Evolutionary conservation across 805 yeast species (phyloP), one percentile per base, ranked within the genome.

Genomic region (Candida nonsorbophila): DNA sequence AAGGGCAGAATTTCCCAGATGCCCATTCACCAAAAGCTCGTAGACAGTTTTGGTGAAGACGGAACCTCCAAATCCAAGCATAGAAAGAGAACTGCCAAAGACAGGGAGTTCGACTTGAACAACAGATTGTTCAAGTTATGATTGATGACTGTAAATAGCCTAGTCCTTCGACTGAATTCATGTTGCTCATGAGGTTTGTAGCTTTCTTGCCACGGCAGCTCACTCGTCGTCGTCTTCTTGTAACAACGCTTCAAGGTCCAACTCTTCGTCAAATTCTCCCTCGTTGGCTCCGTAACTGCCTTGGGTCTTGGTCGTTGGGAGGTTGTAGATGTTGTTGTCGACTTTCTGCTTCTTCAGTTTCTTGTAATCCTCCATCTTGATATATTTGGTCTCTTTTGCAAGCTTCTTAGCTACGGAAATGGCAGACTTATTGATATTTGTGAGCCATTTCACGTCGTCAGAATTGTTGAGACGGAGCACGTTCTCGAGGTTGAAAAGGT

Each of bases 51-150:
- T 31, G 71, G 69, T 5, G 51, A 47, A 15, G 69, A 62, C 34
- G 66, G 67, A 4, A 55, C 64, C 6, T 59, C 56, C 2, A 36
- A 20, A 8, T 42, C 60, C 4, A 62, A 58, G 32, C 41, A 45
- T 27, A 51, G 71, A 33, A 56, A 56, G 31, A 40, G 71, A 34
- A 58, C 67, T 2, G 71, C 71, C 13, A 64, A 62, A 38, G 71
- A 64, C 41, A 47, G 71, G 29, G 65, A 60, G 33, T 58, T 36
- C 32, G 71, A 64, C 40, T 42, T 56, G 32, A 46, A 52, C 24
- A 64, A 64, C 41, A 47, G 47, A 30, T 49, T 64, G 17, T 64
- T 64, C 38, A 63, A 61, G 35, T 44, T 55, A 27, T 55, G 33
- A 41, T n/a, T n/a, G n/a, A n/a, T n/a, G n/a, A n/a, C n/a, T n/a